Conservation (phyloP, 768 basidiomycete species). For the Postia placenta region DNA sequence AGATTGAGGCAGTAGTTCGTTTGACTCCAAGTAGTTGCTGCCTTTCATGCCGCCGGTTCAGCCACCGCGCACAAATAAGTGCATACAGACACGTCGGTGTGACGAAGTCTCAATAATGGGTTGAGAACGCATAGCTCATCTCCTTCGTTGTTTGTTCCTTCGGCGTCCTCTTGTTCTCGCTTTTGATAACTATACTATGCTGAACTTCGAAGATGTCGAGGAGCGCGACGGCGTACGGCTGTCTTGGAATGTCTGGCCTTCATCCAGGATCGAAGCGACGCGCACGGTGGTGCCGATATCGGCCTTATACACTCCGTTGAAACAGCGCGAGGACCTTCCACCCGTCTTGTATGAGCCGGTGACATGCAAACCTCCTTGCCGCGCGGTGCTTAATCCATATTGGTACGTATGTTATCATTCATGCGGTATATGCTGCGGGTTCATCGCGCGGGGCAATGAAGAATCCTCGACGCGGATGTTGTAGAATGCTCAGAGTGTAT, state of each 20-base stretch:
- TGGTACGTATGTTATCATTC: constrained; percentile 56
- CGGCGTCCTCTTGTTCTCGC: not conserved
- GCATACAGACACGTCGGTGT: constrained; percentile 4
- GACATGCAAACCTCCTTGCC: constrained; percentile 96
- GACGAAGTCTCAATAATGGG: not conserved
- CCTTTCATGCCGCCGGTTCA: not conserved
- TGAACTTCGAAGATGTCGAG: constrained; percentile 95
- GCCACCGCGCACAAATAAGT: not conserved
- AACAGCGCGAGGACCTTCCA: constrained; percentile 88
- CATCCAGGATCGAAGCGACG: constrained; percentile 95
- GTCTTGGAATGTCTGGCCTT: constrained; percentile 99
- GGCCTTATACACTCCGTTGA: constrained; percentile 95
- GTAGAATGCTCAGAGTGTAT: not conserved
- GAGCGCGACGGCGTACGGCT: constrained; percentile 93
- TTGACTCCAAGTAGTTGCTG: too few relatives aligned
- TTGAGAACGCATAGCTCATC: not conserved
- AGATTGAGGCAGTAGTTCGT: too few relatives aligned
- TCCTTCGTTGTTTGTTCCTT: not conserved
- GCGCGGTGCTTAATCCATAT: constrained; percentile 96
- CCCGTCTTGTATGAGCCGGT: constrained; percentile 98
- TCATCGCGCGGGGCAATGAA: not conserved
- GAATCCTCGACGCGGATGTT: not conserved
- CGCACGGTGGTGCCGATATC: constrained; percentile 97
- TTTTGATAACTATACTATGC: constrained; percentile 32
- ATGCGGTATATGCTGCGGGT: not conserved